Conservation (phyloP, 495 filamentous ascomycete species). For the Penicillium samsonianum region DNA sequence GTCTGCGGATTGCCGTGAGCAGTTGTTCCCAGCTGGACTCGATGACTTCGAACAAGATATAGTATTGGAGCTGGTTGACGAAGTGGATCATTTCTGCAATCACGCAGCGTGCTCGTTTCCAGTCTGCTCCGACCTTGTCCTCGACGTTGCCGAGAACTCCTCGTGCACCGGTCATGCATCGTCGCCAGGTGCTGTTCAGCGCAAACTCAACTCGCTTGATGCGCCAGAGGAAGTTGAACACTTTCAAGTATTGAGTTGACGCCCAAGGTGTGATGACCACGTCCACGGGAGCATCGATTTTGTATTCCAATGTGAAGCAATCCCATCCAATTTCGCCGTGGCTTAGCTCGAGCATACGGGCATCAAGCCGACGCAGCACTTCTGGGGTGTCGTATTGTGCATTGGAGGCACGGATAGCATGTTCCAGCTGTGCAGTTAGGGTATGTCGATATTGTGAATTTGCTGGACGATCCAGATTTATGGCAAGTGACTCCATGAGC, state of each 20-base stretch:
- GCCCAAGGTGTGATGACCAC: conserved; percentile 96
- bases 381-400: conserved; percentile 95
- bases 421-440: conserved; percentile 93
- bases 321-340: conserved; percentile 99
- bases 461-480: conserved; percentile 92
- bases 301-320: conserved; percentile 98
- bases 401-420: conserved; percentile 95
- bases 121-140: conserved; percentile 73
- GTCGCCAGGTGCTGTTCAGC: conserved; percentile 85
- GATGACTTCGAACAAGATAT: conserved; percentile 98
- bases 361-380: conserved; percentile 87
- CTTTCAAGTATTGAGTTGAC: conserved; percentile 93
- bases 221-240: conserved; percentile 99
- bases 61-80: conserved; percentile 94
- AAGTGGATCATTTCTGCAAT: conserved; percentile 99
- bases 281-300: conserved; percentile 95
- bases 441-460: conserved; percentile 94
- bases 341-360: conserved; percentile 91
- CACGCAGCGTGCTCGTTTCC: conserved; percentile 84
- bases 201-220: conserved; percentile 98
- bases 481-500: conserved; percentile 92
- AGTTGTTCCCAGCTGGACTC: conserved; percentile 90
- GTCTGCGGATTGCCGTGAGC: conserved; percentile 74
- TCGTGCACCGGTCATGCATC: conserved; percentile 92
- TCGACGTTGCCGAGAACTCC: conserved; percentile 86